These are phyloP conservation scores for Chlorella sp. DNA, from an alignment of 139 green algal species.

Conservation along the genomic window DNA sequence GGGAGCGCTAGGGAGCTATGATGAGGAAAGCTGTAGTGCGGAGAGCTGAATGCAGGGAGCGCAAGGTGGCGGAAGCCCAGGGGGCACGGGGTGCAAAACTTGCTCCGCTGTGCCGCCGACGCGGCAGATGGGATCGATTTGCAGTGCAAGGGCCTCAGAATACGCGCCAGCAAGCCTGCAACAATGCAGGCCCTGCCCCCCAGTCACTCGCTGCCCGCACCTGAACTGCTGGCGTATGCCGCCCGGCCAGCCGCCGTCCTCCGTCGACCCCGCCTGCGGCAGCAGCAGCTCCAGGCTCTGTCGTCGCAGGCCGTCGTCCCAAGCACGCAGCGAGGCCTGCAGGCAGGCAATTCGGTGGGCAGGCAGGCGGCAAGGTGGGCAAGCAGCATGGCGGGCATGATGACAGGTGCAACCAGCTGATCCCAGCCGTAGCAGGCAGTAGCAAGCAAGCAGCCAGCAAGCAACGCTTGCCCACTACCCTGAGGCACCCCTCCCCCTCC, in stretches of 20 bases:
- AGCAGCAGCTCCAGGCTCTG: slow-evolving; percentile 85
- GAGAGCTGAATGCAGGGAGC: too few species aligned
- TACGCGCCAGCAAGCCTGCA: neutral
- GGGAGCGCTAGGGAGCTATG: too few species aligned
- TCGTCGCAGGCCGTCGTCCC: slow-evolving; percentile 60
- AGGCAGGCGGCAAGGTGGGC: neutral
- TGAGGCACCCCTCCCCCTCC: neutral
- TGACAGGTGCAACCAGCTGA: too few species aligned
- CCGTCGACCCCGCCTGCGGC: slow-evolving; percentile 50
- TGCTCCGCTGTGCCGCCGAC: too few species aligned
- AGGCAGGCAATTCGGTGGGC: neutral
- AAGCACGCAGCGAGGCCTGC: slow-evolving; percentile 75
- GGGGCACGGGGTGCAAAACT: too few species aligned
- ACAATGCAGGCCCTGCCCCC: neutral
- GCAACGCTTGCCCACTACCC: neutral
- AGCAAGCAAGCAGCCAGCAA: too few species aligned
- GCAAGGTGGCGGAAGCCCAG: neutral
- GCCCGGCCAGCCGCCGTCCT: slow-evolving; percentile 69
- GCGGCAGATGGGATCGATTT: too few species aligned
- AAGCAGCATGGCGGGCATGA: neutral
- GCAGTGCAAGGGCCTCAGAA: too few species aligned
- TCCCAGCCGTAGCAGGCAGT: too few species aligned
- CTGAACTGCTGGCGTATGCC: slow-evolving; percentile 91
- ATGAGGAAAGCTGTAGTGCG: too few species aligned
- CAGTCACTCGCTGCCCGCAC: neutral